Evolutionary conservation across 2,329 filamentous ascomycete genomes (phyloP), one percentile per base, ranked within the genome.

Genomic region (Colletotrichum acutatum): DNA sequence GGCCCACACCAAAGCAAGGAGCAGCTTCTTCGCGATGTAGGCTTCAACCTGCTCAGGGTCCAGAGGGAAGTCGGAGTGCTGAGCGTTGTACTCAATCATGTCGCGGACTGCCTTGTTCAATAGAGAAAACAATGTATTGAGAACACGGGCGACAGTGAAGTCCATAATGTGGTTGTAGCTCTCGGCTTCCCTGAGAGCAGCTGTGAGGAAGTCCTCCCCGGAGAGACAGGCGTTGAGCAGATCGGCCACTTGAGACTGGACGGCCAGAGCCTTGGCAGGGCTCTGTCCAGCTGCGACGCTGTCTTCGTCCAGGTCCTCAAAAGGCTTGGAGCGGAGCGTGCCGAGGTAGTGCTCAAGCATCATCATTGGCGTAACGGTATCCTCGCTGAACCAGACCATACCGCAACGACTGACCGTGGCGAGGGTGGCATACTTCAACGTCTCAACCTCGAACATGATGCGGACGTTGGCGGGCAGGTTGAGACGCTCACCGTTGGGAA

Each of bases 351-450:
- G 94, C 75, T 91, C 88, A 53, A 98, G 93, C 91, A 98, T 94
- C 93, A 99, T 98, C 76, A 90, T 90, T 1, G 96, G 90, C 37
- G 95, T 96, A 53, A 99, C 96, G 32, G 95, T 98, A 80, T 99
- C 97, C 78, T 98, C 96, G 80, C 95, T 99, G 85, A 98, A 99
- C 97, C 97, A 99, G 16, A 99, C 97, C 97, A 99, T 99, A 88
- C 97, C 97, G 82, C 97, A 99, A 85, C 97, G 95, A 91, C 94
- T 97, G 80, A 99, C 97, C n/a, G 97, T 99, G 68, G 97, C 97
- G 57, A 99, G 90, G 0, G 97, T 99, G 49, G 97, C 97, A 81
- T 99, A 99, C 81, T 97, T 98, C 73, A 99, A 88, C 3, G 93
- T 98, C 85, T 99, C 97, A 46, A 99, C 97, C 85, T 99, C 97